phyloP scores from a whole-genome alignment of 192 early-diverging fungal species.

The Bifiguratus adelaidae region DNA sequence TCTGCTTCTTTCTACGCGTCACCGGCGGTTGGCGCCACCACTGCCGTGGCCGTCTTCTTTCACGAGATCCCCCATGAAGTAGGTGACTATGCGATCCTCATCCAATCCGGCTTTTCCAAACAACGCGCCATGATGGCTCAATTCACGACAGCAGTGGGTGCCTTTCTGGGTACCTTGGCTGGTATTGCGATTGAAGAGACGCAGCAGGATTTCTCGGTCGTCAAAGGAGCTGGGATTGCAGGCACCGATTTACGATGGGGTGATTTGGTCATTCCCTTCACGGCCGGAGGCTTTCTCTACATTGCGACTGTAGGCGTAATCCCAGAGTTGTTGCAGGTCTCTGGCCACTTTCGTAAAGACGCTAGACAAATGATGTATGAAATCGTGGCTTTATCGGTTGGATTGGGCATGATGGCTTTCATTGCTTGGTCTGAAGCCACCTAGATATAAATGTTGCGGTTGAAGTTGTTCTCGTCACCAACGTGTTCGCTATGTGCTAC shows the following conservation, averaged over 20 bases:
- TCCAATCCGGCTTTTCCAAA: conserved; percentile 70
- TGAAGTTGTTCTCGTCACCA: conserved; percentile 32
- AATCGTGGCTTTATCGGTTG: conserved; percentile 60
- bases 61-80: conserved; percentile 88
- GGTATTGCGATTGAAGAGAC: conserved; percentile 71
- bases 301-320: conserved; percentile 80
- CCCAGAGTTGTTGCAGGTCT: conserved; percentile 64
- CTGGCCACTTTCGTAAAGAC: conserved; percentile 41
- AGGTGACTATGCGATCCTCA: conserved; percentile 80
- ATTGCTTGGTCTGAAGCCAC: conserved; percentile 62
- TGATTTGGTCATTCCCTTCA: conserved; percentile 79
- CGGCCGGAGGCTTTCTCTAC: conserved; percentile 81
- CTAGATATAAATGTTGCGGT: too few species aligned
- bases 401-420: conserved; percentile 61
- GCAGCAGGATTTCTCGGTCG: conserved; percentile 4
- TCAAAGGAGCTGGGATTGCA: conserved; percentile 24
- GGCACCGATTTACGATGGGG: conserved; percentile 54
- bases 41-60: conserved; percentile 77
- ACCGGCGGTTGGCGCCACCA: conserved; percentile 73
- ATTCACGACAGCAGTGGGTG: conserved; percentile 73
- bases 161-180: conserved; percentile 66
- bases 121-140: conserved; percentile 64
- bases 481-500: conserved; percentile 37
- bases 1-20: conserved; percentile 75
- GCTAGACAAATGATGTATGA: conserved; percentile 39